Conservation (phyloP, 73 alveolate species). For the Tetrahymena borealis region DNA sequence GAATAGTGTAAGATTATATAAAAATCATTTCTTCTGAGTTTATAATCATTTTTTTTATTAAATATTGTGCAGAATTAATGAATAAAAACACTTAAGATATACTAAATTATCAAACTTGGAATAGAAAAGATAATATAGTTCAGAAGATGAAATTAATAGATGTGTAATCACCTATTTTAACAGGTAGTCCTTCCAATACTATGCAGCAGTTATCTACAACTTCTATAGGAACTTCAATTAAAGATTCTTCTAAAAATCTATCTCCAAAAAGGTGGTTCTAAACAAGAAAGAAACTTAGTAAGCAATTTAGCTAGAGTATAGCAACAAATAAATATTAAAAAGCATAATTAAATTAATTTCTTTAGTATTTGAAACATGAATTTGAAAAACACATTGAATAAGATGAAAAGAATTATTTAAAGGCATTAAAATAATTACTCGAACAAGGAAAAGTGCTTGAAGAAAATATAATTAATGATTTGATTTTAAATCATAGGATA, state of each 20-base stretch:
- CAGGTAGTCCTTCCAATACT: too few relatives aligned
- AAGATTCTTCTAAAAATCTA: not conserved
- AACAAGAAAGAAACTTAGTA: not conserved
- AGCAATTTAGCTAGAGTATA: not conserved
- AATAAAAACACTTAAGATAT: not conserved
- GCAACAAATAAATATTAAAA: not conserved
- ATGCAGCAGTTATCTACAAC: too few relatives aligned
- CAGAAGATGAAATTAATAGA: not conserved
- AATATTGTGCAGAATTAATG: not conserved
- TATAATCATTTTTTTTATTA: too few relatives aligned
- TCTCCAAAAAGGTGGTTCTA: not conserved
- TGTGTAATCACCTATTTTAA: too few relatives aligned
- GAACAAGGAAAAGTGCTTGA: not conserved
- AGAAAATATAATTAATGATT: not conserved
- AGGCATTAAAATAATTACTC: not conserved
- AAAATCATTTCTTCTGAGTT: too few relatives aligned
- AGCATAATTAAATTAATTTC: not conserved
- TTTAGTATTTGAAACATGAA: not conserved
- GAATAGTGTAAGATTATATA: not conserved
- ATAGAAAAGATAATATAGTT: not conserved
- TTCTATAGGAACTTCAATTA: not conserved
- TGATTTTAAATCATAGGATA: not conserved
- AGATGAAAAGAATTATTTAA: not conserved
- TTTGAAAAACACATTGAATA: not conserved
- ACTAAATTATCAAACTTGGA: not conserved